Base-by-base conservation (phyloP, 2,329 filamentous ascomycete genomes). In the Clonostachys rosea region DNA sequence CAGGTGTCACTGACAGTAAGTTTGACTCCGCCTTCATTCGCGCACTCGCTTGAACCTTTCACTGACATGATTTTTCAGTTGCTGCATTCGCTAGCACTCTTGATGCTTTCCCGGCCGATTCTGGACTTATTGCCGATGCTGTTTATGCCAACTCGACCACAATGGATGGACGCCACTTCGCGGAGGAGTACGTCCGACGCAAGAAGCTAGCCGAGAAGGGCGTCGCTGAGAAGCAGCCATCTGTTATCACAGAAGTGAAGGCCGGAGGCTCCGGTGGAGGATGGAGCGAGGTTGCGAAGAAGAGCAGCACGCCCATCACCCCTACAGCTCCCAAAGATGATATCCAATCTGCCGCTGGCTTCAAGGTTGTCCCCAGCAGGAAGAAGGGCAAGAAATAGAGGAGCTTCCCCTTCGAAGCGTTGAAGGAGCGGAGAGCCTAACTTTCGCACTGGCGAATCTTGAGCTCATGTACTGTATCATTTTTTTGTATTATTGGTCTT, bases 251-350 rank as follows among this genome's bases (percentile, higher is more conserved):
- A 52, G 61, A 76, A 60, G 48, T 66, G 57, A 47, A 47, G 39
- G 36, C 45, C 14, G 16, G n/a, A 12, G 51, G 72, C 65, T 53
- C 68, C 44, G 71, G 75, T 24, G 84, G 88, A 47, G 92, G 92
- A 17, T 99, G 94, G 94, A 96, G 79, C 57, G 94, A 97, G 70
- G 94, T 99, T 45, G 94, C 94, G 2, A 97, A 97, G 84, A 96
- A 96, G 76, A 87, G 87, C 43, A 69, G 71, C 47, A 70, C 43
- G 14, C 30, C 35, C 24, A 10, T 73, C 47, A 53, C 51, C 45
- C 49, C 50, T 37, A 56, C 57, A 46, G 47, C 51, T 44, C 74
- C 73, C 51, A 76, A 78, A 34, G 59, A 67, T 56, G 59, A 59
- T 13, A 68, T 71, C 56, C 74, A 68, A 55, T 69, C 58, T 37